Conservation (phyloP, 352 stramenopile genomes). For the Phytophthora sp. region DNA sequence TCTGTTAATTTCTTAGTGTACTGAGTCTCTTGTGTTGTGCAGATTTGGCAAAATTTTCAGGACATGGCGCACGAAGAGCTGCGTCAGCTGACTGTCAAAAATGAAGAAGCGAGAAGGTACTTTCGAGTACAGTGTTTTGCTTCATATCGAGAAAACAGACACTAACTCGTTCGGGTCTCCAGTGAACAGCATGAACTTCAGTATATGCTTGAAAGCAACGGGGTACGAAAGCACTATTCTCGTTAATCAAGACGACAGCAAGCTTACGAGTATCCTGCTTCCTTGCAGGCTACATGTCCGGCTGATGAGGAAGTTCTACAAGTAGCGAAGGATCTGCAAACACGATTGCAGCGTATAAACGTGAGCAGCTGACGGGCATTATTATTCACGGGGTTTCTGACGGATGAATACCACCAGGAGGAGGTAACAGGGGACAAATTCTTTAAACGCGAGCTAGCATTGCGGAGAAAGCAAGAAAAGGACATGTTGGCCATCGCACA, state of each 20-base stretch:
- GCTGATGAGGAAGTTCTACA: constrained; percentile 36
- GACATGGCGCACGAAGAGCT: constrained; percentile 41
- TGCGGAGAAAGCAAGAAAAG: constrained; percentile 42
- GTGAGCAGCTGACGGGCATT: constrained; percentile 9
- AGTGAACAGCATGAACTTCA: constrained; percentile 35
- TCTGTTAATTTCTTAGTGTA: neutral
- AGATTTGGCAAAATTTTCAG: constrained; percentile 34
- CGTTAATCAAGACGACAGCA: neutral
- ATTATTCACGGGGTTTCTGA: too few relatives aligned
- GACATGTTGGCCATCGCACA: constrained; percentile 37
- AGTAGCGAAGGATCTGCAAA: constrained; percentile 20
- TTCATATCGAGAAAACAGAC: too few relatives aligned
- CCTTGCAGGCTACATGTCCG: constrained; percentile 34
- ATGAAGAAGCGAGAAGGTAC: constrained; percentile 36
- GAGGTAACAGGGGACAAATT: constrained; percentile 27
- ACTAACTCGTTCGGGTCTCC: too few relatives aligned
- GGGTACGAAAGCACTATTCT: constrained; percentile 12
- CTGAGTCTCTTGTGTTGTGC: neutral
- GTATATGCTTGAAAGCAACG: constrained; percentile 29
- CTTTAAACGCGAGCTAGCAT: constrained; percentile 34
- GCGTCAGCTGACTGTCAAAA: constrained; percentile 27
- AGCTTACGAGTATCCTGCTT: neutral
- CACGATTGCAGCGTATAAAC: constrained; percentile 33
- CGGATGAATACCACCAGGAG: too few relatives aligned
- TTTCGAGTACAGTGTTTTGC: neutral